Conservation (phyloP, 202 grass and related monocot species). For the Eragrostis tef region DNA sequence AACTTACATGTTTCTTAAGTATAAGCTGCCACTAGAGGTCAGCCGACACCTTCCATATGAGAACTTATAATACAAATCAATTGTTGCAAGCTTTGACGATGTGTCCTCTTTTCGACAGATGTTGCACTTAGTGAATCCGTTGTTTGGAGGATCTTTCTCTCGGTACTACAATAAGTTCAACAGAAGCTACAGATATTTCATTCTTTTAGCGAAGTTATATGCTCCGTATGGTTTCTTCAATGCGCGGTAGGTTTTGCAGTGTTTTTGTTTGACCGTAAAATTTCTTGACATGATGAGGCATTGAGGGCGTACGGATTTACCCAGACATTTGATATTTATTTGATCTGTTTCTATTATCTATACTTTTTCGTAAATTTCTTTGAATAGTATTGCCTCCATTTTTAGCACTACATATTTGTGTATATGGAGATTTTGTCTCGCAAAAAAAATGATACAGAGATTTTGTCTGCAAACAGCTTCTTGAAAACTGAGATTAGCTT, state of each 20-base stretch:
- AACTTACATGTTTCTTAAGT: conserved; percentile 24
- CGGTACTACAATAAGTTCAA: conserved; percentile 1
- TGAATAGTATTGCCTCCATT: not conserved
- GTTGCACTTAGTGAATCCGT: conserved; percentile 2
- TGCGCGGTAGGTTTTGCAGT: not conserved
- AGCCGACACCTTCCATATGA: not conserved
- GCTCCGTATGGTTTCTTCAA: conserved; percentile 8
- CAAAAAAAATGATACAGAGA: too few species aligned
- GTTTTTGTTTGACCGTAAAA: not conserved
- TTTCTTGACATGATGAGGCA: too few species aligned
- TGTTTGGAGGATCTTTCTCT: not conserved
- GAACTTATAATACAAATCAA: not conserved
- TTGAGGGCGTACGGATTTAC: not conserved
- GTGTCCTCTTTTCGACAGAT: not conserved
- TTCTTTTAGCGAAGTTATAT: not conserved
- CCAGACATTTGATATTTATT: not conserved
- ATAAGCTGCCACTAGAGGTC: conserved; percentile 13
- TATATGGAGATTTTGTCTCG: not conserved
- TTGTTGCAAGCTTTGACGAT: not conserved
- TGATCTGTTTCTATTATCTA: not conserved
- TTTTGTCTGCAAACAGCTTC: too few species aligned
- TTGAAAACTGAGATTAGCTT: too few species aligned
- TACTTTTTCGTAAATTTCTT: not conserved
- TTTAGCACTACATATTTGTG: not conserved
- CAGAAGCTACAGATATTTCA: conserved; percentile 8